phyloP scores from a whole-genome alignment of 164 flowering plant genomes.

The Magnolia changhungtana region DNA sequence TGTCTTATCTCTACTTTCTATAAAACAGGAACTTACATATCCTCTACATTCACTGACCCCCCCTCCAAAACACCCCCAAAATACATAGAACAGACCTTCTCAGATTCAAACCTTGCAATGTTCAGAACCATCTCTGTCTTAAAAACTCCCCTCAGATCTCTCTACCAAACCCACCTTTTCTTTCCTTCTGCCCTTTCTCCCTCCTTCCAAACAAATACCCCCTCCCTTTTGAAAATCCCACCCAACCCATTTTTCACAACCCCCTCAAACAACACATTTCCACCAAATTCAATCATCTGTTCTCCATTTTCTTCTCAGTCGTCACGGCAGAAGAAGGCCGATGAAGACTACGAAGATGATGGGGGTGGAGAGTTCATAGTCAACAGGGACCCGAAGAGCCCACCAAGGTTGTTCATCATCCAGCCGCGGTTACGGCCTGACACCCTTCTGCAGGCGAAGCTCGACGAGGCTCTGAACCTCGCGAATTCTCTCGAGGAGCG shows the following conservation, averaged over 20 bases:
- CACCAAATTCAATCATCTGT: constrained; percentile 11
- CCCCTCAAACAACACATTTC: not conserved
- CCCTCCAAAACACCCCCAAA: too few species aligned
- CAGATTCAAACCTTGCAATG: constrained; percentile 21
- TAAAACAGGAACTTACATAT: not conserved
- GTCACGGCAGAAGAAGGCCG: constrained; percentile 16
- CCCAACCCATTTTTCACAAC: not conserved
- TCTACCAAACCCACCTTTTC: constrained; percentile 8
- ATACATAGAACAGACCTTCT: not conserved
- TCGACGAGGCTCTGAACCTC: constrained; percentile 78
- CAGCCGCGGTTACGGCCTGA: constrained; percentile 78
- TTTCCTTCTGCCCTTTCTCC: not conserved
- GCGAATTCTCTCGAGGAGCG: constrained; percentile 88
- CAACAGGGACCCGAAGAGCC: constrained; percentile 45
- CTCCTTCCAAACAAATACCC: not conserved
- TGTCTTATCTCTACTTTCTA: not conserved
- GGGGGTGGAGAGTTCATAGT: constrained; percentile 17
- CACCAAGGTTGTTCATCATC: constrained; percentile 70
- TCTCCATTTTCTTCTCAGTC: constrained; percentile 26
- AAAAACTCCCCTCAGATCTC: constrained; percentile 18
- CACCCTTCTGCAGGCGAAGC: constrained; percentile 50
- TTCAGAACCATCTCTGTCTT: constrained; percentile 25
- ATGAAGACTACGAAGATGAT: constrained; percentile 13
- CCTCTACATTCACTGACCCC: not conserved
- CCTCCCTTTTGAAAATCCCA: constrained; percentile 5